Base-by-base conservation (phyloP, 805 yeast genomes). In the Maudiozyma bulderi region DNA sequence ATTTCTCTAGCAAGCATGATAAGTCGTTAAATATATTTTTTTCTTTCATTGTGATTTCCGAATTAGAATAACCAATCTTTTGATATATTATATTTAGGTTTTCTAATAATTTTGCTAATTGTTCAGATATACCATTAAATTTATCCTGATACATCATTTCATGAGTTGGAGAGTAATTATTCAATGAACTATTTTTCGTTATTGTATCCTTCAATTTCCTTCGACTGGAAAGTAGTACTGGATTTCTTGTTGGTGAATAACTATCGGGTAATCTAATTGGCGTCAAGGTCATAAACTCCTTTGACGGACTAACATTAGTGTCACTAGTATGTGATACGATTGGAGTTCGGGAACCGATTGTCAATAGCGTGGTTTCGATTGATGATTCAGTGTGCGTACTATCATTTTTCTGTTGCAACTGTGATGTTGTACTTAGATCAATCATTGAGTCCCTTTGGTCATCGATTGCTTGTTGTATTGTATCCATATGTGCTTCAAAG, bases 51-150 rank as follows among this genome's bases (percentile, higher is more conserved):
- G 73, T 58, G 2, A 77, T 73, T 49, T 79, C 82, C 8, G 61
- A 57, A n/a, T 69, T 60, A 1, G 81, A 70, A 57, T 75, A 78
- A 1, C 86, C 86, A 40, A 80, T 80, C 50, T 71, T 73, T 44
- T 68, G 67, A 58, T 78, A 78, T 8, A 78, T 71, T 5, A 57
- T 56, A 46, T 74, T 71, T n/a, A 80, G 59, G 46, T 75, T 73
- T 15, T 62, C 63, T 37, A 72, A 53, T n/a, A 66, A 45, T 26
- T 59, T 53, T 52, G 60, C 65, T 32, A 66, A 47, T 44, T 66
- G 66, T 31, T 53, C 54, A 2, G 69, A 61, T 11, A 66, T 61
- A 30, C 60, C 50, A 32, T 57, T 58, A 35, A 65, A 66, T 47
- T 63, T 61, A 45, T 65, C 70, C 37, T 53, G 58, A 51, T 60